Conservation (phyloP, 1,139 yeast species). For the Candida smagusa region DNA sequence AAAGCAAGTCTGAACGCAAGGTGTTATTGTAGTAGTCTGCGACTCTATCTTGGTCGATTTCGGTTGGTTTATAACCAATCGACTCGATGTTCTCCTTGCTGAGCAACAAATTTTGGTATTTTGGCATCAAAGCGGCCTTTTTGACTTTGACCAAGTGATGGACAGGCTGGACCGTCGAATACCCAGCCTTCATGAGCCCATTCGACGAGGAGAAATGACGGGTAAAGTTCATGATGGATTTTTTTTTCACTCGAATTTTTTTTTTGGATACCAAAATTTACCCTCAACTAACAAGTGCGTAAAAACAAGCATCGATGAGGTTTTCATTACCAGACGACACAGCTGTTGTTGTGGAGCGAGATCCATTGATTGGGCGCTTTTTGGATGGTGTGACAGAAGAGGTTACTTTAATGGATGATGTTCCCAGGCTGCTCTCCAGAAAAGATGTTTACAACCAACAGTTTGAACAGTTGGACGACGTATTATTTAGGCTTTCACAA, state of each 20-base stretch:
- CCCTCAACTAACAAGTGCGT: slow-evolving; percentile 2
- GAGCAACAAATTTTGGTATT: slow-evolving; percentile 61
- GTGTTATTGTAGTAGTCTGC: slow-evolving; percentile 73
- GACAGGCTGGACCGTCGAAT: slow-evolving; percentile 82
- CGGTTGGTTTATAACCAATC: slow-evolving; percentile 71
- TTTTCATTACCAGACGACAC: slow-evolving; percentile 8
- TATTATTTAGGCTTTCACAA: not conserved
- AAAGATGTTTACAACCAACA: not conserved
- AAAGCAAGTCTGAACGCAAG: slow-evolving; percentile 69
- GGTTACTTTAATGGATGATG: no score
- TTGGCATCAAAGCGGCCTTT: slow-evolving; percentile 67
- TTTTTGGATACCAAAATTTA: slow-evolving; percentile 1
- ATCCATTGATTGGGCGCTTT: not conserved
- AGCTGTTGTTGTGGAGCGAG: slow-evolving; percentile 1
- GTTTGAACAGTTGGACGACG: slow-evolving; percentile 3
- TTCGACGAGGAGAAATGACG: slow-evolving; percentile 48
- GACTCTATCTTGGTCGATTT: slow-evolving; percentile 77
- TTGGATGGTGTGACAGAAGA: no score
- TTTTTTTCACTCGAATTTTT: not conserved
- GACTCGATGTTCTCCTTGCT: slow-evolving; percentile 72
- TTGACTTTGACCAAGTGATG: slow-evolving; percentile 81
- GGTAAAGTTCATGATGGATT: slow-evolving; percentile 14
- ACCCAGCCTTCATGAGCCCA: slow-evolving; percentile 55
- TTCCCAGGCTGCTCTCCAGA: not conserved
- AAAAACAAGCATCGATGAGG: slow-evolving; percentile 7